Evolutionary conservation across 2,329 filamentous ascomycete species (phyloP).

Genomic region (Xylariaceae sp.): DNA sequence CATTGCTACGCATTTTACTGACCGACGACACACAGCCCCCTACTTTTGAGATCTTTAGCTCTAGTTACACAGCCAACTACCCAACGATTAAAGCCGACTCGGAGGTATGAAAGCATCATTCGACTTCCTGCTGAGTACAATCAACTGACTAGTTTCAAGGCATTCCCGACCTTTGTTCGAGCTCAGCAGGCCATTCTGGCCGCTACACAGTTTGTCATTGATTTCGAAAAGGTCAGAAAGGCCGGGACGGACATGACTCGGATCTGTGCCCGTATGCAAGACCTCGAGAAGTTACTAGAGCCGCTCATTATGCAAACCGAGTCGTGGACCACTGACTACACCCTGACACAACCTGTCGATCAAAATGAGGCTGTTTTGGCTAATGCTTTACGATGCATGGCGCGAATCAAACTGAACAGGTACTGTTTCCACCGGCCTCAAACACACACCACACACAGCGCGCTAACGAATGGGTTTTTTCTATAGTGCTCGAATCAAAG

Average conservation of each 20-base stretch:
- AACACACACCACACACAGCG: not conserved
- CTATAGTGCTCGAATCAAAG: slow-evolving; percentile 44
- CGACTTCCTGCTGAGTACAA: not conserved
- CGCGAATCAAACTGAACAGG: slow-evolving; percentile 48
- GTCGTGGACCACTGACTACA: slow-evolving; percentile 32
- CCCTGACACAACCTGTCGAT: slow-evolving; percentile 35
- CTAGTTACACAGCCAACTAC: slow-evolving; percentile 41
- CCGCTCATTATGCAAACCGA: slow-evolving; percentile 37
- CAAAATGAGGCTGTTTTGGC: slow-evolving; percentile 38
- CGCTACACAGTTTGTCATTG: slow-evolving; percentile 44
- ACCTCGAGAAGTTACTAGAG: slow-evolving; percentile 37
- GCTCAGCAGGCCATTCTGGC: slow-evolving; percentile 44
- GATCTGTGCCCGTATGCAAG: slow-evolving; percentile 39
- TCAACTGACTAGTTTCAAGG: slow-evolving; percentile 30
- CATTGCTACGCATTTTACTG: not conserved
- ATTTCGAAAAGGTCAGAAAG: slow-evolving; percentile 41
- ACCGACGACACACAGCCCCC: slow-evolving; percentile 33
- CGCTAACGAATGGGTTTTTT: slow-evolving; percentile 9
- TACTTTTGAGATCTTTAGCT: slow-evolving; percentile 39
- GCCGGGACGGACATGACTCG: slow-evolving; percentile 35
- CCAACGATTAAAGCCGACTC: slow-evolving; percentile 39
- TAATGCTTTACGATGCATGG: slow-evolving; percentile 42
- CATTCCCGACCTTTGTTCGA: slow-evolving; percentile 41
- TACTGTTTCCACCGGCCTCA: slow-evolving; percentile 16
- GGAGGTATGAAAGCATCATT: slow-evolving; percentile 31